Base-by-base conservation (phyloP, 768 basidiomycete species). In the Candolleomyces efflorescens region DNA sequence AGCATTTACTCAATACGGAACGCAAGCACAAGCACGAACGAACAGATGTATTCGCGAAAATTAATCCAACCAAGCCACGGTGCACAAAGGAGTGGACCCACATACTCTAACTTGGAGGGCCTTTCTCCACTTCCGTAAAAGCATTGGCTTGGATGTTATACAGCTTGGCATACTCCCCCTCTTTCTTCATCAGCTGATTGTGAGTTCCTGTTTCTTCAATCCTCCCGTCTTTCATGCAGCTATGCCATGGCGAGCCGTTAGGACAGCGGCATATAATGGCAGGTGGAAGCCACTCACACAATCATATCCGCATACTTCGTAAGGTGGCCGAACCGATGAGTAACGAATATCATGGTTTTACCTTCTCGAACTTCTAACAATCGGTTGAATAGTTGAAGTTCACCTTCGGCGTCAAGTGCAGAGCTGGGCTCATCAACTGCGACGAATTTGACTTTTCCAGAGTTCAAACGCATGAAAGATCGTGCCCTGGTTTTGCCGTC, bases 371-470 rank as follows among this genome's bases (percentile, higher is more conserved):
- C 60, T 1, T 64, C 61, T 3, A 71, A 67, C 36, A 85, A 65
- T 10, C 69, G 67, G 15, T 73, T 61, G 53, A 84, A 75, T 11
- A 86, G 69, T 1, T 75, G 68, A 13, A 72, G 74, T 64, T 87
- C 86, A 0, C 75, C 78, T 45, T 78, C 67, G 9, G 86, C 76
- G 53, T 86, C 85, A 41, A 85, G 61, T 2, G 81, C 77, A 0
- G 83, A 82, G 39, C 76, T 83, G 0, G 84, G 83, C 63, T 86
- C 84, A 59, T 87, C 85, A 2, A 81, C 75, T 3, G 81, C 74
- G 17, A 85, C 68, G 11, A 85, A 76, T 26, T 73, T 75, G 23
- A 78, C 71, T 3, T 75, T 66, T 4, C 67, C 69, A n/a, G 70
- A 74, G 32, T 68, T 69, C 52, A 73, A 68, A 27, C 77, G 67